These are phyloP conservation scores for Aspergillus unguis DNA, from an alignment of 2,329 filamentous ascomycete genomes.

Conservation along the genomic window DNA sequence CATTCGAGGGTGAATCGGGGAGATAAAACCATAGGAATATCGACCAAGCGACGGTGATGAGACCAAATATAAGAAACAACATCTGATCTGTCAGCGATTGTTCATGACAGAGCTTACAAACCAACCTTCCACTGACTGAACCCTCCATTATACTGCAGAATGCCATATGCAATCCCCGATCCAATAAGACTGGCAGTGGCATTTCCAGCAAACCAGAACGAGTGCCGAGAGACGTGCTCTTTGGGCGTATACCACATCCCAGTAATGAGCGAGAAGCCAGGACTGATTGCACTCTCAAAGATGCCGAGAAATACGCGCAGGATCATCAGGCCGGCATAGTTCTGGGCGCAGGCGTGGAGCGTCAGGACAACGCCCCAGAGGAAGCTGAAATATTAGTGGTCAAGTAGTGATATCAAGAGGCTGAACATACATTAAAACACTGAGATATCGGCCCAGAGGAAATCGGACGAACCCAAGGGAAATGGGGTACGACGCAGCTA, in stretches of 20 bases:
- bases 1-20: constrained; percentile 12
- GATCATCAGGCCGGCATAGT: constrained; percentile 36
- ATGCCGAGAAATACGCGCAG: constrained; percentile 42
- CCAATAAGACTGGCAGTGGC: constrained; percentile 22
- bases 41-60: constrained; percentile 12
- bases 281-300: constrained; percentile 37
- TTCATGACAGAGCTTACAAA: background rate
- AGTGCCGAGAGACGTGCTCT: constrained; percentile 23
- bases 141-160: background rate
- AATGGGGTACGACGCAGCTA: constrained; percentile 32
- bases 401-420: background rate
- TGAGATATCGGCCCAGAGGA: constrained; percentile 33
- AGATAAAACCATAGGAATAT: constrained; percentile 10
- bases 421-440: constrained; percentile 15
- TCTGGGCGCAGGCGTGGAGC: constrained; percentile 27
- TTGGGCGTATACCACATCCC: constrained; percentile 26
- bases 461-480: constrained; percentile 33
- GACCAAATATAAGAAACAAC: constrained; percentile 17
- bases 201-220: constrained; percentile 26
- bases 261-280: constrained; percentile 33
- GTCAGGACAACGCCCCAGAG: constrained; percentile 32
- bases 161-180: constrained; percentile 18
- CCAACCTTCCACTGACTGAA: constrained; percentile 11
- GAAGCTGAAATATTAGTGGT: constrained; percentile 7
- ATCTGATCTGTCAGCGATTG: background rate